Percentiles rank a stretch among this genome's conserved stretches.
These are phyloP conservation scores for Gynostemma pentaphyllum DNA, from an alignment of 306 rosid genomes.

Conservation along the genomic window DNA sequence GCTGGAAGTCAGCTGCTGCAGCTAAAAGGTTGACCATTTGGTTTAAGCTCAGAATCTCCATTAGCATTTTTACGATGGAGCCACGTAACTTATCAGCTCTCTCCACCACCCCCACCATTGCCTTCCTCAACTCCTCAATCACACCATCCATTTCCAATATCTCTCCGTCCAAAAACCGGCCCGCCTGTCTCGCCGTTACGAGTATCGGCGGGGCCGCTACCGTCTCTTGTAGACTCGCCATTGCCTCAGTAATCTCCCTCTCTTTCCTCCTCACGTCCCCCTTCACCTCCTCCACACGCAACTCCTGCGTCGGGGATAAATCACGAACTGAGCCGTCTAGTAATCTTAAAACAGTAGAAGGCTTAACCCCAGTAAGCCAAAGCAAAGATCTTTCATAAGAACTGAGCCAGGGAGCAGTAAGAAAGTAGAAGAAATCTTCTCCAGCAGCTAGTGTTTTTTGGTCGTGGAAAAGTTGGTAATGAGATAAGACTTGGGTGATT, in stretches of 20 bases:
- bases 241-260: conserved; percentile 13
- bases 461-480: conserved; percentile 22
- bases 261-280: conserved; percentile 14
- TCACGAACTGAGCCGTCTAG: conserved; percentile 9
- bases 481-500: conserved; percentile 24
- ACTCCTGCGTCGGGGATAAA: conserved; percentile 9
- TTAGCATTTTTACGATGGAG: conserved; percentile 18
- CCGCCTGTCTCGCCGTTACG: conserved; percentile 3
- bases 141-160: conserved; percentile 10
- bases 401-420: conserved; percentile 31
- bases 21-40: conserved; percentile 30
- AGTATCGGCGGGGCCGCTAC: conserved; percentile 20
- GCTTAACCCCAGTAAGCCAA: conserved; percentile 33
- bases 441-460: conserved; percentile 13
- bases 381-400: conserved; percentile 21
- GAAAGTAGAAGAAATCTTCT: conserved; percentile 20
- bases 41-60: conserved; percentile 15
- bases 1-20: conserved; percentile 24
- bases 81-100: conserved; percentile 17
- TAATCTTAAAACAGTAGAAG: conserved; percentile 15
- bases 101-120: conserved; percentile 11
- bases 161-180: conserved; percentile 15
- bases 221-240: conserved; percentile 30
- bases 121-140: conserved; percentile 16
- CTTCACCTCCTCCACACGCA: conserved; percentile 2